Conservation (phyloP, 192 early-diverging fungal genomes). For the Spizellomyces sp. region DNA sequence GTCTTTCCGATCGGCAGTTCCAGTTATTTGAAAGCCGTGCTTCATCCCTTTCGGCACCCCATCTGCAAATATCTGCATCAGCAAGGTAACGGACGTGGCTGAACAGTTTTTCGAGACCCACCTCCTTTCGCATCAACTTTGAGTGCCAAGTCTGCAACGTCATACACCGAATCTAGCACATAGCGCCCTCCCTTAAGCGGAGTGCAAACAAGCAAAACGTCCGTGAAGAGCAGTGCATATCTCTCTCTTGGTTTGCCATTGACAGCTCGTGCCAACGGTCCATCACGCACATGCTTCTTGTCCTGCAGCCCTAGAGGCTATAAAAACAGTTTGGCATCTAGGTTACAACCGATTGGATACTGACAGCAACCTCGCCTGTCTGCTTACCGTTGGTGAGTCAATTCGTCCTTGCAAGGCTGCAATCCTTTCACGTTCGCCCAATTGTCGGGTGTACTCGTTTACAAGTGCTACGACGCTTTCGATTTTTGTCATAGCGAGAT, state of each 20-base stretch:
- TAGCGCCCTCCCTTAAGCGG: conserved; percentile 37
- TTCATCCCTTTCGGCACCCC: conserved; percentile 32
- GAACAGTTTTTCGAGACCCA: not conserved
- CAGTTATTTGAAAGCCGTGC: conserved; percentile 28
- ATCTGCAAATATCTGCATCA: conserved; percentile 18
- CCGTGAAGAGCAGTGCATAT: conserved; percentile 51
- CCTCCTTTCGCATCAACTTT: conserved; percentile 34
- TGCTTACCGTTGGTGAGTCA: conserved; percentile 41
- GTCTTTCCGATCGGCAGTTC: conserved; percentile 2
- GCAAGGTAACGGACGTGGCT: not conserved
- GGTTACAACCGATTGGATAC: too few relatives aligned
- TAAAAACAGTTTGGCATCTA: not conserved
- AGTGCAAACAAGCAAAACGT: conserved; percentile 53
- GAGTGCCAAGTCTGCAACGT: conserved; percentile 36
- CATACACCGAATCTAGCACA: conserved; percentile 36
- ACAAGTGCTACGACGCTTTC: conserved; percentile 55
- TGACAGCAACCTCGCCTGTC: too few relatives aligned
- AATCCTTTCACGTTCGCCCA: conserved; percentile 52
- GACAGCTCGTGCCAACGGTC: conserved; percentile 28
- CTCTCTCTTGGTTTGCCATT: conserved; percentile 51
- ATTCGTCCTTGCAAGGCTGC: conserved; percentile 43
- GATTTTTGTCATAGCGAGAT: conserved; percentile 52
- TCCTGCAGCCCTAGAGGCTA: conserved; percentile 49
- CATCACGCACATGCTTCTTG: conserved; percentile 53
- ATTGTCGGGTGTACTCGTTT: conserved; percentile 55